Evolutionary conservation across 208 protist species (phyloP).

Genomic region (Trypanosoma mega): DNA sequence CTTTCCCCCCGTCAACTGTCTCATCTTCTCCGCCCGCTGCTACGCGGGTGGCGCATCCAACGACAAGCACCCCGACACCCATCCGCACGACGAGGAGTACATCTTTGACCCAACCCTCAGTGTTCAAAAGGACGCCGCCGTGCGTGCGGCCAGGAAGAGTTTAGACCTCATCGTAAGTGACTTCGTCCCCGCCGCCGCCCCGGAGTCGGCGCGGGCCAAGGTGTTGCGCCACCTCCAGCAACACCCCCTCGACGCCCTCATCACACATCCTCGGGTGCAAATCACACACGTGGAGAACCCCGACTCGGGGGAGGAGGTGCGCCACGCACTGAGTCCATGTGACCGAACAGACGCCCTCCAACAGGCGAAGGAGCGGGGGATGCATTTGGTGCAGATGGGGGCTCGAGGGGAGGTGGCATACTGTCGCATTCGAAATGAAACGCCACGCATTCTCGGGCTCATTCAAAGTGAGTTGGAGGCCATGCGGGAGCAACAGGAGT

Average conservation of each 20-base stretch:
- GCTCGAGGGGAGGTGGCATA: conserved; percentile 66
- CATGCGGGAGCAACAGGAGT: conserved; percentile 17
- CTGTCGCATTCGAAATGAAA: conserved; percentile 78
- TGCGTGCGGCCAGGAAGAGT: conserved; percentile 59
- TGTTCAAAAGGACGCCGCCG: conserved; percentile 74
- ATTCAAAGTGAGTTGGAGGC: conserved; percentile 66
- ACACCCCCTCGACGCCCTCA: conserved; percentile 80
- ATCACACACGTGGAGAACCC: conserved; percentile 86
- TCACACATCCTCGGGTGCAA: conserved; percentile 55
- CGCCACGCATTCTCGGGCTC: conserved; percentile 49
- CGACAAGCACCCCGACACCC: neutral
- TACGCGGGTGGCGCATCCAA: too few species aligned
- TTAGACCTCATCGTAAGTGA: conserved; percentile 53
- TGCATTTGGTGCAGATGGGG: conserved; percentile 89
- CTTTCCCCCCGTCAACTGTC: too few species aligned
- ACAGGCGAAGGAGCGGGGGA: conserved; percentile 49
- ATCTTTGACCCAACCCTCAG: conserved; percentile 80
- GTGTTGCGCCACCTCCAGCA: conserved; percentile 60
- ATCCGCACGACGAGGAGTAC: conserved; percentile 41
- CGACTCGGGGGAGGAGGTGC: conserved; percentile 63
- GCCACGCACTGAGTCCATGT: conserved; percentile 63
- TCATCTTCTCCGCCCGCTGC: too few species aligned
- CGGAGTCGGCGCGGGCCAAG: conserved; percentile 46
- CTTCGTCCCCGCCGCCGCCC: conserved; percentile 53
- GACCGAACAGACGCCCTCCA: conserved; percentile 65